Conservation (phyloP, 495 filamentous ascomycete genomes). For the Mycothermus thermophilus region DNA sequence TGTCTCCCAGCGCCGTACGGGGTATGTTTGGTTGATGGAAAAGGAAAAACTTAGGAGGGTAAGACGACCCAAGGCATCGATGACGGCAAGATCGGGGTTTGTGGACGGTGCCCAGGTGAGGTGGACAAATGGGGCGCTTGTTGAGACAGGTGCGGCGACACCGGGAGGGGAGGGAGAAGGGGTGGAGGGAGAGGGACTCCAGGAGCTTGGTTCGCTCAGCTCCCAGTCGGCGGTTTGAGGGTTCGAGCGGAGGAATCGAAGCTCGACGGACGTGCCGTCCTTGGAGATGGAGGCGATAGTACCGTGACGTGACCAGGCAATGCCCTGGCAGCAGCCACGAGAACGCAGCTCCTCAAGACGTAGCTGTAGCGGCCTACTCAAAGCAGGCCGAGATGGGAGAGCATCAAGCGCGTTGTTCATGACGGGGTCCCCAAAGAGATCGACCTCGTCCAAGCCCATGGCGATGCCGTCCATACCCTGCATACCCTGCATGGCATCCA, state of each 20-base stretch:
- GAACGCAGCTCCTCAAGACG: slow-evolving; percentile 67
- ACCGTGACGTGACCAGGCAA: slow-evolving; percentile 83
- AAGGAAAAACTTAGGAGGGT: slow-evolving; percentile 49
- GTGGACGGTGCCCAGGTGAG: slow-evolving; percentile 65
- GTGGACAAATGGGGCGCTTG: slow-evolving; percentile 45
- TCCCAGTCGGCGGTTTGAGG: slow-evolving; percentile 61
- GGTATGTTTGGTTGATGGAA: slow-evolving; percentile 50
- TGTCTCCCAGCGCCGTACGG: slow-evolving; percentile 37
- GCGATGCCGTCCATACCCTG: slow-evolving; percentile 13
- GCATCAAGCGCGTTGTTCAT: slow-evolving; percentile 33
- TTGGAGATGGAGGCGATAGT: slow-evolving; percentile 70
- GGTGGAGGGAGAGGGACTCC: slow-evolving; percentile 23
- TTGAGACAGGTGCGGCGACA: slow-evolving; percentile 22
- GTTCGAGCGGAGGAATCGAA: slow-evolving; percentile 57
- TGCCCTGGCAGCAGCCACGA: slow-evolving; percentile 70
- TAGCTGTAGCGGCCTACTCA: slow-evolving; percentile 53
- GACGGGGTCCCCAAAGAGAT: slow-evolving; percentile 62
- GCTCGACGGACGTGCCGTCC: slow-evolving; percentile 52
- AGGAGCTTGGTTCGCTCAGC: slow-evolving; percentile 46
- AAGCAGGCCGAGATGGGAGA: slow-evolving; percentile 31
- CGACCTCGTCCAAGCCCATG: slow-evolving; percentile 52
- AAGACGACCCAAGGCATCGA: slow-evolving; percentile 61
- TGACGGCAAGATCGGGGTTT: slow-evolving; percentile 54
- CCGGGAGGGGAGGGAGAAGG: slow-evolving; percentile 30
- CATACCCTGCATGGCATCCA: slow-evolving; percentile 6